Evolutionary conservation across 495 filamentous ascomycete species (phyloP).

Genomic region (Neurospora africana): DNA sequence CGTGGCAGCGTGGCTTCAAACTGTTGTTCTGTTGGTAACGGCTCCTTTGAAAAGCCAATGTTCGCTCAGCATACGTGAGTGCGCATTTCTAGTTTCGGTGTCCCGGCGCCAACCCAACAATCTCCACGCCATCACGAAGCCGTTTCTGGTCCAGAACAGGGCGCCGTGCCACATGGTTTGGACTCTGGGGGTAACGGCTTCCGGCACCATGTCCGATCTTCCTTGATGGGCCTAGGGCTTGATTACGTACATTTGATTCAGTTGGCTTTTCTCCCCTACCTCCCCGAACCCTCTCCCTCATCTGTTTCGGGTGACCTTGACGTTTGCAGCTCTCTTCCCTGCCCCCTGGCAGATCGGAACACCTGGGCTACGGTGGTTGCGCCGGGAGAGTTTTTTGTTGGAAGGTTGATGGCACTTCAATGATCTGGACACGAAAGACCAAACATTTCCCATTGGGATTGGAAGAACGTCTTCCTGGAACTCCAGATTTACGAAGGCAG

Average conservation of each 20-base stretch:
- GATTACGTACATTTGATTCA: background rate
- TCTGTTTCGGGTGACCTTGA: background rate
- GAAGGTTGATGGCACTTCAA: background rate
- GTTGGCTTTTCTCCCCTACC: background rate
- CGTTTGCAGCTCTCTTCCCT: background rate
- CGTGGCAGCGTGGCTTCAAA: background rate
- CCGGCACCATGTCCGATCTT: background rate
- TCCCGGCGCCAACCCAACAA: background rate
- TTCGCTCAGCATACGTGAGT: background rate
- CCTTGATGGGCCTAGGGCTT: background rate
- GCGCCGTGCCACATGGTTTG: background rate
- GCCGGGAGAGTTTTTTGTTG: background rate
- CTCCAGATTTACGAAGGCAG: background rate
- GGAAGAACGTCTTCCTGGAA: background rate
- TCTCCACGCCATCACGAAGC: background rate
- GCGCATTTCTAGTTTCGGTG: background rate
- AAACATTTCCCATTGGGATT: background rate
- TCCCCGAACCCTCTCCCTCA: background rate
- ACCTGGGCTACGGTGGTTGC: background rate
- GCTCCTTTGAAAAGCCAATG: background rate
- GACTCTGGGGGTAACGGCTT: background rate
- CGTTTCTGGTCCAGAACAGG: background rate
- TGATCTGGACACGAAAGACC: background rate
- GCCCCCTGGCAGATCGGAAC: background rate
- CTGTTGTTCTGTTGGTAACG: background rate